Evolutionary conservation across 192 early-diverging fungal species (phyloP), one percentile per base, ranked within the genome.

Genomic region (Linnemannia zychae): DNA sequence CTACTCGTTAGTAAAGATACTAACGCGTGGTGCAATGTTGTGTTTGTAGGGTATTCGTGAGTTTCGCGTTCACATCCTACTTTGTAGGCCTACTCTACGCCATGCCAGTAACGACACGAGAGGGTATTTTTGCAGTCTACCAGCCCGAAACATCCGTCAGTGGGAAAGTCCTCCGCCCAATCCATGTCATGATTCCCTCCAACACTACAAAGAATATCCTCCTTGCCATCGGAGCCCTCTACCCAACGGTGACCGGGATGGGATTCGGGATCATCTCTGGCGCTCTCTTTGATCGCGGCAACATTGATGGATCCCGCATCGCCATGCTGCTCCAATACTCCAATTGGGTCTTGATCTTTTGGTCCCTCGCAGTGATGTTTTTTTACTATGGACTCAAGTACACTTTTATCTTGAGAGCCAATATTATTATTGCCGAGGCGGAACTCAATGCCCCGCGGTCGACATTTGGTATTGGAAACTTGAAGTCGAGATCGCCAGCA

Each of bases 331-430:
- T 31, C 16, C 77, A 85, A 37, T 85, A 85, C 47, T 78, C 68
- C 0, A 79, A 72, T 6, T 85, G 77, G 83, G 57, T 47, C 20
- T 1, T 76, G 17, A 52, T 85, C 31, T 33, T 79, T 17, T 79
- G 52, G 20, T 47, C 70, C 3, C 48, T 75, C 7, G 67, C 83
- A 0, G 12, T 76, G 24, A 76, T 75, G 77, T 85, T 85, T 48
- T 85, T 79, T 28, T 85, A 85, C 34, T 85, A 85, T 37, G 83
- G 83, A 5, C 60, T 85, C 67, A 85, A 85, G 72, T 85, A 85
- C 46, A 85, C 77, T 18, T 85, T 85, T 47, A 85, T 85, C 28
- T 74, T 85, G 33, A 67, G 83, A 9, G 78, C 83, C 60, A 85
- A 85, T 28, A 85, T 85, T 60, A 79, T 85, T 77, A 67, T 85